phyloP scores from a whole-genome alignment of 108 stramenopile species.

The Pelagomonas calceolata region DNA sequence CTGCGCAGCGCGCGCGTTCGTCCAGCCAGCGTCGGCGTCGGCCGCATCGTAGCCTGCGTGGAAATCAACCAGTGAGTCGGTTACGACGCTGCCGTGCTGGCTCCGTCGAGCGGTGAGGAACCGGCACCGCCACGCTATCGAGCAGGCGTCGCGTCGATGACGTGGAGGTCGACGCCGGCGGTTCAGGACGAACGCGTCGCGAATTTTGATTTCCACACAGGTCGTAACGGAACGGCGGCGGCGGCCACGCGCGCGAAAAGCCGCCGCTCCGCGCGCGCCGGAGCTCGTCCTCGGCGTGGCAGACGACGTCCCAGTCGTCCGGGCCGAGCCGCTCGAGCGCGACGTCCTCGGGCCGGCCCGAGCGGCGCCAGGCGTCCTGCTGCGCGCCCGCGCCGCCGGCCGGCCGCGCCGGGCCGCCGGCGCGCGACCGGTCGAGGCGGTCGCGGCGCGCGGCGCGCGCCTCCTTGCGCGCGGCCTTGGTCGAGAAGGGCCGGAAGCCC shows the following conservation, averaged over 20 bases:
- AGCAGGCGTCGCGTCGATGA: no score
- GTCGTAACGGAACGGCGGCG: not conserved
- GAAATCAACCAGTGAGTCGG: no score
- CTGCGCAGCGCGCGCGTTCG: not conserved
- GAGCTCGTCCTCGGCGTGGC: not conserved
- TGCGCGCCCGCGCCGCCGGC: not conserved
- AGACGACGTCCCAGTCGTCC: not conserved
- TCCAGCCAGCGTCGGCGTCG: no score
- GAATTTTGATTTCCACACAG: no score
- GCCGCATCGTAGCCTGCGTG: no score
- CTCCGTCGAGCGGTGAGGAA: no score
- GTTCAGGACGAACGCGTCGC: no score
- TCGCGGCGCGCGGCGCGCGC: not conserved
- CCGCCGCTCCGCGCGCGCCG: not conserved
- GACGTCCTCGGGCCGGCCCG: not conserved
- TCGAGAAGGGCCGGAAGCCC: not conserved
- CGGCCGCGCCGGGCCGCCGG: not conserved
- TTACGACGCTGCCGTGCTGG: no score
- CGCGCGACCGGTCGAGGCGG: no score
- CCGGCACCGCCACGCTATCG: no score
- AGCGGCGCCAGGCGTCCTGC: not conserved
- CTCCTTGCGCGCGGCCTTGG: not conserved
- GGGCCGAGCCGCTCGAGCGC: not conserved
- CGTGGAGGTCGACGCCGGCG: no score
- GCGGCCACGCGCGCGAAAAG: not conserved